A percentile compares a stretch with the other conserved stretches of the same genome.
phyloP scores from a whole-genome alignment of 2,329 filamentous ascomycete species.

The Dryadomyces quercivorus region DNA sequence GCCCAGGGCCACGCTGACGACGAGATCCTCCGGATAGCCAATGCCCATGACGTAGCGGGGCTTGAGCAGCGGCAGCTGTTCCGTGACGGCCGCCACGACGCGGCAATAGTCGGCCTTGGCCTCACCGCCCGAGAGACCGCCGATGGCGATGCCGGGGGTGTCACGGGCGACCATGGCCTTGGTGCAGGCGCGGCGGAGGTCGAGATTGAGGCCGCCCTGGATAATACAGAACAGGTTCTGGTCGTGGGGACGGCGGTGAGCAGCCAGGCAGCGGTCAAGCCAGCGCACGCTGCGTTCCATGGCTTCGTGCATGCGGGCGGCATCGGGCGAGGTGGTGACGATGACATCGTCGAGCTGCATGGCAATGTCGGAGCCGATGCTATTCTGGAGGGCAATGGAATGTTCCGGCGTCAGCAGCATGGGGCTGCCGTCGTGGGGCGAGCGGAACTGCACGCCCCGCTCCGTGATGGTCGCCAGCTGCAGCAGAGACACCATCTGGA shows the following conservation, averaged over 20 bases:
- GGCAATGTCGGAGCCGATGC: conserved; percentile 95
- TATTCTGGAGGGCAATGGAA: conserved; percentile 91
- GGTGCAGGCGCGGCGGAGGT: conserved; percentile 75
- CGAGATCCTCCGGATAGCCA: conserved; percentile 88
- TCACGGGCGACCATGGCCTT: conserved; percentile 76
- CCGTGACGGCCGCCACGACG: conserved; percentile 79
- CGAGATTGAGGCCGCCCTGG: conserved; percentile 83
- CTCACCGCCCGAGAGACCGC: conserved; percentile 87
- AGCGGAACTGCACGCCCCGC: conserved; percentile 90
- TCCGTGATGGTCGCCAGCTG: conserved; percentile 91
- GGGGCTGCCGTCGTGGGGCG: conserved; percentile 84
- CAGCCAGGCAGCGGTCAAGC: conserved; percentile 88
- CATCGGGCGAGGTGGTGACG: conserved; percentile 86
- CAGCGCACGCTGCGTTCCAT: conserved; percentile 92
- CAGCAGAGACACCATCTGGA: conserved; percentile 96
- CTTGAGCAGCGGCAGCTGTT: conserved; percentile 73
- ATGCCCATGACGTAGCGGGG: conserved; percentile 99
- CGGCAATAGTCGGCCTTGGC: conserved; percentile 86
- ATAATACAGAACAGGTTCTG: conserved; percentile 99
- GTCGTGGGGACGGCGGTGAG: conserved; percentile 67
- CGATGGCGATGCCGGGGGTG: conserved; percentile 94
- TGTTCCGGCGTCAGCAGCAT: conserved; percentile 98
- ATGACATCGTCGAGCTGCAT: conserved; percentile 99
- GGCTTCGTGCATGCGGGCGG: conserved; percentile 77
- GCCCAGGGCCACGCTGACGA: conserved; percentile 85